These are phyloP conservation scores for Clohesyomyces aquaticus DNA, from an alignment of 495 filamentous ascomycete genomes.

Conservation along the genomic window DNA sequence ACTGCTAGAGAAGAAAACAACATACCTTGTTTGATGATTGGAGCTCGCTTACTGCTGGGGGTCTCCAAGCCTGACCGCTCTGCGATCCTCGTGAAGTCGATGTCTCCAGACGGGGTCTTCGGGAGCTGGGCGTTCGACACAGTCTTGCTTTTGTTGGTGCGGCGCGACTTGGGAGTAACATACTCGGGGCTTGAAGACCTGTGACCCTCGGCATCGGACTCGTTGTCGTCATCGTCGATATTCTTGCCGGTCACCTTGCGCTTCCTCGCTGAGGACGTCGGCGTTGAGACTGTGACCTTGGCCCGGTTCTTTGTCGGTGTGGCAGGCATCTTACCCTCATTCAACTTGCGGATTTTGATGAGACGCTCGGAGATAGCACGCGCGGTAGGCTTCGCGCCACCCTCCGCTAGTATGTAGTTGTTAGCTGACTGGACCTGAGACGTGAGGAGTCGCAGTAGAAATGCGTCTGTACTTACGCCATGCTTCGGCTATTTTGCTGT, in stretches of 20 bases:
- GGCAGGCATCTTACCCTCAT: not conserved
- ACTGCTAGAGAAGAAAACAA: no score
- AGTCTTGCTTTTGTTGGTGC: not conserved
- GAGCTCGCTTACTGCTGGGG: not conserved
- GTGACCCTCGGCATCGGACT: slow-evolving; percentile 26
- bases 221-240: not conserved
- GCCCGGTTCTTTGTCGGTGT: not conserved
- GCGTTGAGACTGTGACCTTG: slow-evolving; percentile 8
- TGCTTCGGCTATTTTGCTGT: slow-evolving; percentile 22
- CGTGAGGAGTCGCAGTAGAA: not conserved
- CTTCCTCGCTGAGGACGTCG: slow-evolving; percentile 17
- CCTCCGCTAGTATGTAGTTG: slow-evolving; percentile 5
- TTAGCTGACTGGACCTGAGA: not conserved
- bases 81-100: not conserved
- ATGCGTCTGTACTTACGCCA: slow-evolving; percentile 32
- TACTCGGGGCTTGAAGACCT: not conserved
- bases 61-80: not conserved
- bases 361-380: slow-evolving; percentile 37
- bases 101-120: not conserved
- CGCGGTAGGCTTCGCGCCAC: slow-evolving; percentile 22
- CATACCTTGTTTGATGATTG: not conserved
- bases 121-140: not conserved
- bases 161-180: not conserved
- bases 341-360: slow-evolving; percentile 16
- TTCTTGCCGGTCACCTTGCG: slow-evolving; percentile 20